Conservation (phyloP, 495 filamentous ascomycete genomes). For the Xylaria scruposa region DNA sequence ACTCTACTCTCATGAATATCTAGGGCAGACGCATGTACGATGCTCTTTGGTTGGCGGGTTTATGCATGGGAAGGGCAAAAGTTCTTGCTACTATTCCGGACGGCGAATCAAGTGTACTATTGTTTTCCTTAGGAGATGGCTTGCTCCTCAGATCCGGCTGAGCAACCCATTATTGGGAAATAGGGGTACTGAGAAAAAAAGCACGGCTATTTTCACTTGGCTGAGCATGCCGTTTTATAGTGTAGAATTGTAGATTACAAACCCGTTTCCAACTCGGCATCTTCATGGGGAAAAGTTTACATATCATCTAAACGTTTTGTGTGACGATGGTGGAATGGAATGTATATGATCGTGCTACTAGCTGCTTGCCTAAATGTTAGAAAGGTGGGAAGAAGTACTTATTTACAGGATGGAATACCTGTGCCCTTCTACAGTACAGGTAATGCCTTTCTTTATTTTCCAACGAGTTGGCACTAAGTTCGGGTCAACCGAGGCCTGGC, state of each 20-base stretch:
- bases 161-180: slow-evolving; percentile 42
- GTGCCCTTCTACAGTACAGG: too few relatives aligned
- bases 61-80: slow-evolving; percentile 41
- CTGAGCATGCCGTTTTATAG: slow-evolving; percentile 18
- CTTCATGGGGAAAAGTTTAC: not conserved
- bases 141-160: slow-evolving; percentile 34
- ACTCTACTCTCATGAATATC: slow-evolving; percentile 39
- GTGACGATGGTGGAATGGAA: not conserved
- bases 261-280: slow-evolving; percentile 23
- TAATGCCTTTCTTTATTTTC: too few relatives aligned
- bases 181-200: slow-evolving; percentile 41
- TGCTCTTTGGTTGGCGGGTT: slow-evolving; percentile 38
- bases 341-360: not conserved
- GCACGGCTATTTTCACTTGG: slow-evolving; percentile 29
- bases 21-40: slow-evolving; percentile 29
- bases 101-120: slow-evolving; percentile 42
- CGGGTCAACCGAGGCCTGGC: not conserved
- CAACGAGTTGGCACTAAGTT: not conserved
- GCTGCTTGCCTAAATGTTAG: not conserved
- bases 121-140: slow-evolving; percentile 42
- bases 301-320: not conserved
- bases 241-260: slow-evolving; percentile 29
- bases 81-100: slow-evolving; percentile 38
- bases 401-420: too few relatives aligned
- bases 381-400: too few relatives aligned